Percentiles rank a stretch among this genome's conserved stretches.
Evolutionary conservation across 192 early-diverging fungal species (phyloP).

Genomic region (Linnemannia zychae): DNA sequence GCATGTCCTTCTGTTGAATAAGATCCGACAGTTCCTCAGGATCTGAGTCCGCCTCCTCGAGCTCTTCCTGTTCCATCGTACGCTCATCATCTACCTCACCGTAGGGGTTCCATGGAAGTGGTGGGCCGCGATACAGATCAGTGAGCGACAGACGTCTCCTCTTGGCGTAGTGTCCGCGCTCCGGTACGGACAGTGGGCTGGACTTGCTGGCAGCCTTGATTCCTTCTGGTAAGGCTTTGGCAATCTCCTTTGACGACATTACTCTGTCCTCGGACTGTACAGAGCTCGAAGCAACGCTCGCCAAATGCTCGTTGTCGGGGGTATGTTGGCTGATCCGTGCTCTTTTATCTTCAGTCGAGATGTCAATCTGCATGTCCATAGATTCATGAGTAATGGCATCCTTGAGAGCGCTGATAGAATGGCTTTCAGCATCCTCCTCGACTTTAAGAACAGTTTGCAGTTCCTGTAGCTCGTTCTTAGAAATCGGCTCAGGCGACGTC

Average conservation of each 20-base stretch:
- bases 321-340: constrained; percentile 18
- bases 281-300: not conserved
- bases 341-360: constrained; percentile 22
- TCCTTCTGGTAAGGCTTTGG: constrained; percentile 31
- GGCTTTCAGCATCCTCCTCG: constrained; percentile 13
- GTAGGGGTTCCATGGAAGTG: constrained; percentile 45
- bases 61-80: constrained; percentile 48
- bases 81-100: constrained; percentile 54
- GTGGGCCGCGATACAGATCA: constrained; percentile 35
- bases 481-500: not conserved
- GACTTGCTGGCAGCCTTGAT: constrained; percentile 46
- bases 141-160: constrained; percentile 46
- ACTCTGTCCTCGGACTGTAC: not conserved
- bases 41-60: constrained; percentile 19
- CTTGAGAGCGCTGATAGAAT: constrained; percentile 11
- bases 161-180: constrained; percentile 50
- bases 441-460: not conserved
- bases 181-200: constrained; percentile 11
- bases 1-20: constrained; percentile 49
- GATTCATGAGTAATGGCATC: constrained; percentile 26
- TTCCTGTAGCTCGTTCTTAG: not conserved
- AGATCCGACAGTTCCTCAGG: constrained; percentile 26
- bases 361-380: constrained; percentile 39
- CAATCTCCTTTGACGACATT: constrained; percentile 34
- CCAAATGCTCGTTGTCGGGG: constrained; percentile 11